Evolutionary conservation across 192 early-diverging fungal genomes (phyloP), one percentile per base, ranked within the genome.

Genomic region (Rhizophagus clarus): DNA sequence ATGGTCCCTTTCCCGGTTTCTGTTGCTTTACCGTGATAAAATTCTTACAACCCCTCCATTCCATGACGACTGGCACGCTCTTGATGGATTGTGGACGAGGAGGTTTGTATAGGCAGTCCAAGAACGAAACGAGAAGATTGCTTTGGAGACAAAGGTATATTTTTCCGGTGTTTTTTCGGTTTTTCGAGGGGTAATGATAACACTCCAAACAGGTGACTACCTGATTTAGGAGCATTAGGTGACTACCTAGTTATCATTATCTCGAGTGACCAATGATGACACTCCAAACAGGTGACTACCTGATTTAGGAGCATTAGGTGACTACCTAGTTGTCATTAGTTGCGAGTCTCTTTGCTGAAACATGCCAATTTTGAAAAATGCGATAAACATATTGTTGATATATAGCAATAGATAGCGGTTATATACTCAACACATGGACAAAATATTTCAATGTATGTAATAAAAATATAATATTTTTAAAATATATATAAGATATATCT

Each of bases 21-120:
- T 70, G 68, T 70, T 70, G 68, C 68, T 70, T 70, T 70, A 70
- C 28, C 68, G 68, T 70, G 68, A 70, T 70, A 70, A 70, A 70
- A 70, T 70, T 70, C 68, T 70, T 70, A 70, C 17, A 70, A 31
- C 68, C 68, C 68, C 68, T 70, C 68, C 68, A 70, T 70, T 70
- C 68, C 31, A 70, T 70, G 68, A 70, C 68, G 68, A 28, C 29
- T 70, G 68, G 31, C 68, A 70, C 32, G 68, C 68, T 70, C 32
- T 70, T 70, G 68, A 70, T 70, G 68, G 68, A 69, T 14, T 26
- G 67, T 69, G 67, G 67, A 69, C 67, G 67, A 70, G 68, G 68
- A 70, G 68, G 68, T 70, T 70, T 70, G 9, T 70, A 70, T 31
- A 29, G 68, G 68, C 68, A 70, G 68, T 70, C 68, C 68, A 70